Percentiles rank a stretch among this genome's conserved stretches.
These are phyloP conservation scores for Silybum marianum DNA, from an alignment of 129 eudicot genomes.

Conservation along the genomic window DNA sequence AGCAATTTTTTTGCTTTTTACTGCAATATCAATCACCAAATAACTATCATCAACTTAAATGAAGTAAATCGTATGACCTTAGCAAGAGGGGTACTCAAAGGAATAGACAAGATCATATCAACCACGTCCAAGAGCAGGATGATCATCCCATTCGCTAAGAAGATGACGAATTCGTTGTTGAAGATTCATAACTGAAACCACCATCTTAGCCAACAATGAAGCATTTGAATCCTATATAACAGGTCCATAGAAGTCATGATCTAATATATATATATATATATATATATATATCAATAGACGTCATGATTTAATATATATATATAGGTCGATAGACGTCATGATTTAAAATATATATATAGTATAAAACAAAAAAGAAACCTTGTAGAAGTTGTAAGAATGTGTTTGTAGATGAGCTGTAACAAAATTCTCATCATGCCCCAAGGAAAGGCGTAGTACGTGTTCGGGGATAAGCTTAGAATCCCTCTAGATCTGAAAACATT, in stretches of 20 bases:
- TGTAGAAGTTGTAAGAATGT: constrained; percentile 68
- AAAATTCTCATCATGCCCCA: constrained; percentile 69
- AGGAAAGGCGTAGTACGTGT: constrained; percentile 73
- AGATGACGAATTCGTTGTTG: constrained; percentile 48
- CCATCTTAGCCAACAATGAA: constrained; percentile 69
- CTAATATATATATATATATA: too few species aligned
- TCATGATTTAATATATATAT: too few species aligned
- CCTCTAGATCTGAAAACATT: constrained; percentile 55
- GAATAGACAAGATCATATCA: constrained; percentile 82
- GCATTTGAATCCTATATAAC: constrained; percentile 70
- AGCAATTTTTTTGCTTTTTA: background rate
- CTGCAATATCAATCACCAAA: background rate
- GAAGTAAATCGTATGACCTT: constrained; percentile 48
- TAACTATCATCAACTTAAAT: background rate
- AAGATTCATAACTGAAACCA: constrained; percentile 56
- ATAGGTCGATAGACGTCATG: too few species aligned
- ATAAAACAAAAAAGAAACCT: constrained; percentile 38
- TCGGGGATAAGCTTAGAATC: constrained; percentile 78
- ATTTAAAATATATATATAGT: too few species aligned
- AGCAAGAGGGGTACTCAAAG: constrained; percentile 83
- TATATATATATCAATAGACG: too few species aligned
- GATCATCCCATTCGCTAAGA: constrained; percentile 73
- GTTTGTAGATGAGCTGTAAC: constrained; percentile 34
- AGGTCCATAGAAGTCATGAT: constrained; percentile 11
- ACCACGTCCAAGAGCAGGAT: constrained; percentile 76